Evolutionary conservation across 345 rosid genomes (phyloP).

Genomic region (Syzygium aromaticum): DNA sequence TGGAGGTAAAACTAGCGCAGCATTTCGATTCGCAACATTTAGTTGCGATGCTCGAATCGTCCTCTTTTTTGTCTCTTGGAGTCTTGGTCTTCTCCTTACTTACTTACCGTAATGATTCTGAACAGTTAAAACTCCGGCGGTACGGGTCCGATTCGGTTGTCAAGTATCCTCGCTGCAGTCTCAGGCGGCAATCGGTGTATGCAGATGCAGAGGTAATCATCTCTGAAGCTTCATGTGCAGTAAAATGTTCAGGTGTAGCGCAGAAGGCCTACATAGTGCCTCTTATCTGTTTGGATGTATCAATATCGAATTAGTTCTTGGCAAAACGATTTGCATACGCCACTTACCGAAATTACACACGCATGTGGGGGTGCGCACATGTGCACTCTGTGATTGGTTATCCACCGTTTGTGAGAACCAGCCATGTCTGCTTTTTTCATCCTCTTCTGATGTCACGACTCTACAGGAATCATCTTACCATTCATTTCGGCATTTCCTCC

Average conservation of each 20-base stretch:
- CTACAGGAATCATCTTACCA: not conserved
- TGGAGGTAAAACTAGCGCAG: conserved; percentile 47
- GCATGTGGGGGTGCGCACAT: not conserved
- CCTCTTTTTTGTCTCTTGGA: not conserved
- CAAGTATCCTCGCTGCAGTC: conserved; percentile 96
- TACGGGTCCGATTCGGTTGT: conserved; percentile 89
- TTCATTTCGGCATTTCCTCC: not conserved
- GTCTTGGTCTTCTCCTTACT: not conserved
- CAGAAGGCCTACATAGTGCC: not conserved
- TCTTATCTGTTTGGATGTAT: not conserved
- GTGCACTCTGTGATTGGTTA: not conserved
- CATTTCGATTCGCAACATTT: not conserved
- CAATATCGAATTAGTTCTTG: not conserved
- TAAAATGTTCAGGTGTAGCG: not conserved
- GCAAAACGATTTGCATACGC: not conserved
- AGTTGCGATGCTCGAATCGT: not conserved
- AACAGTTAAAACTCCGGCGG: conserved; percentile 74
- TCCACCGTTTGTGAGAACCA: not conserved
- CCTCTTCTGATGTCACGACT: not conserved
- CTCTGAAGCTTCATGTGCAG: not conserved
- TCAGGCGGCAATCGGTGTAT: conserved; percentile 70
- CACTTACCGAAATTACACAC: not conserved
- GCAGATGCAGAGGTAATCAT: conserved; percentile 87
- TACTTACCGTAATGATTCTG: not conserved
- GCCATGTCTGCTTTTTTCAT: not conserved